Base-by-base conservation (phyloP, 495 filamentous ascomycete genomes). In the Xylaria castorea region DNA sequence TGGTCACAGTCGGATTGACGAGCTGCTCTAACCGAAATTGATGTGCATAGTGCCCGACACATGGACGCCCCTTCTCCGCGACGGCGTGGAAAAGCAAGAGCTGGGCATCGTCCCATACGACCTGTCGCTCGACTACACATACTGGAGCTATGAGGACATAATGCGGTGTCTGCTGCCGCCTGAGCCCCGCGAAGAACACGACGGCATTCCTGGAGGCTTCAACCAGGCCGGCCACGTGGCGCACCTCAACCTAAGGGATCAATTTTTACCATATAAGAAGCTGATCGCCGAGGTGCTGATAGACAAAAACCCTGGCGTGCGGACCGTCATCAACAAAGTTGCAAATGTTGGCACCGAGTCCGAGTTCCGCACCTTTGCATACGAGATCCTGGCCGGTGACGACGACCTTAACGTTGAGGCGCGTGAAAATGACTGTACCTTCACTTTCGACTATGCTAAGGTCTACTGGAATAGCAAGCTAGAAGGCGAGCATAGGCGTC, bases 391-490 rank as follows among this genome's bases (percentile, higher is more conserved):
- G 0, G 91, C 90, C 11, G 96, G 96, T 3, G 84, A 89, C 0
- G 87, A 91, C 70, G 89, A 98, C 76, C 81, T 97, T 76, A 89
- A 94, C 42, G 97, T 99, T 34, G 87, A 91, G 40, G 87, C 94
- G 62, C 81, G 81, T 55, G 90, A 93, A 80, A 86, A 84, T 53
- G 83, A 84, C 68, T 93, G 92, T 80, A 75, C 76, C 8, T 94
- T 92, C 80, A 79, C 80, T 70, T 94, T 94, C 76, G 89, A 94
- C 75, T 94, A 93, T 74, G 85, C 92, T 7, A 95, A 96, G 55
- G 97, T 98, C 2, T 99, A 98, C 84, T 99, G 96, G 96, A 99
- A 99, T 82, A 92, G 88, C 74, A 89, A 95, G 70, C 86, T 99
- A 14, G 90, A 95, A 71, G 92, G 90, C 14, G 96, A 99, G 80